Evolutionary conservation across 148 eudicot species (phyloP).

Genomic region (Fagopyrum esculentum): DNA sequence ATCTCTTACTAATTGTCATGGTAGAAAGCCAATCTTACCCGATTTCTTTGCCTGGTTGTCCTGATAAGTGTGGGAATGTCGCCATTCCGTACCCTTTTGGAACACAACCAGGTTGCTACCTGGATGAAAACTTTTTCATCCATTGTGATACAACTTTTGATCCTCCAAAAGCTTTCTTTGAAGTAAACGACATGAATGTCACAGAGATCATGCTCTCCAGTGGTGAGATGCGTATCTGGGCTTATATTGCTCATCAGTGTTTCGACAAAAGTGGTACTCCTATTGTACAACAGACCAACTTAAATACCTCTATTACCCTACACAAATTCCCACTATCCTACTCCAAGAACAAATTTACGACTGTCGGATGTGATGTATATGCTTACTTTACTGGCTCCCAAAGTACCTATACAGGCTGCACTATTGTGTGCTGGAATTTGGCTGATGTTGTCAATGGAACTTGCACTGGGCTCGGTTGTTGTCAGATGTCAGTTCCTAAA

Average conservation of each 20-base stretch:
- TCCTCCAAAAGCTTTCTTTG: not conserved
- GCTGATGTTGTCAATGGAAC: not conserved
- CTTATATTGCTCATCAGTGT: not conserved
- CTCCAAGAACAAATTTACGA: not conserved
- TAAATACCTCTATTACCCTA: not conserved
- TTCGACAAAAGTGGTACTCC: not conserved
- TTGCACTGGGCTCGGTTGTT: not conserved
- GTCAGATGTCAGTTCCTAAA: not conserved
- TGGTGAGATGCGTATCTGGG: not conserved
- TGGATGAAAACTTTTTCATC: not conserved
- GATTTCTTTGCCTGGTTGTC: not conserved
- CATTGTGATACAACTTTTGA: not conserved
- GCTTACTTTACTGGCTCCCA: not conserved
- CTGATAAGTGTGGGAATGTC: not conserved
- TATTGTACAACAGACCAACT: not conserved
- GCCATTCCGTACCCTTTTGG: not conserved
- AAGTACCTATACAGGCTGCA: not conserved
- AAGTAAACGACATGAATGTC: not conserved
- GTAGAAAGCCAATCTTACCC: not conserved
- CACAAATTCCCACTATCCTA: not conserved
- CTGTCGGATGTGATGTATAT: not conserved
- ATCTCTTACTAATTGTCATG: too few species aligned
- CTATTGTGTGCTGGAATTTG: not conserved
- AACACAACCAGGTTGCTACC: not conserved
- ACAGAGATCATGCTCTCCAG: not conserved